phyloP scores from a whole-genome alignment of 768 basidiomycete species.

The Mycena maculata region DNA sequence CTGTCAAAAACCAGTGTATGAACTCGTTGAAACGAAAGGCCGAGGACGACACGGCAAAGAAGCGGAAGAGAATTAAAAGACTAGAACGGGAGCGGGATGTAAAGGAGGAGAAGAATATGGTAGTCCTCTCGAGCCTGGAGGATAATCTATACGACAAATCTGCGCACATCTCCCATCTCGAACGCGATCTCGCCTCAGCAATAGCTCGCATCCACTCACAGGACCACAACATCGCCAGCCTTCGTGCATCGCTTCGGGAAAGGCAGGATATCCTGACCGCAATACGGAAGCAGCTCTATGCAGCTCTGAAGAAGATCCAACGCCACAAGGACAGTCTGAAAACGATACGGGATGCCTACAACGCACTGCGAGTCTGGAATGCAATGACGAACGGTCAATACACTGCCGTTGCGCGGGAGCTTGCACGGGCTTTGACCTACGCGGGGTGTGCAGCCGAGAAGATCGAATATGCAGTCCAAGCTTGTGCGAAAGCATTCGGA shows the following conservation, averaged over 20 bases:
- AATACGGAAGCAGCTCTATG: not conserved
- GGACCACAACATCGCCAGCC: not conserved
- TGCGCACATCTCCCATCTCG: not conserved
- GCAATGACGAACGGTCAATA: not conserved
- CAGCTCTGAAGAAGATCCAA: not conserved
- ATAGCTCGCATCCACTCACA: not conserved
- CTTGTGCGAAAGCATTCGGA: slow-evolving; percentile 7
- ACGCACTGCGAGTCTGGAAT: not conserved
- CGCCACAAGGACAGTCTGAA: not conserved
- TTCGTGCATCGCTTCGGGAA: not conserved
- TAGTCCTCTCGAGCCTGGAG: not conserved
- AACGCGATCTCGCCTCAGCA: not conserved
- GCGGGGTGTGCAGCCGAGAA: slow-evolving; percentile 18
- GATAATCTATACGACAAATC: not conserved
- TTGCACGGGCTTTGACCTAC: not conserved
- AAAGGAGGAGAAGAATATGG: not conserved
- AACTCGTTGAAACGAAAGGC: slow-evolving; percentile 1
- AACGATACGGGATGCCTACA: not conserved
- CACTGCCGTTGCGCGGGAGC: not conserved
- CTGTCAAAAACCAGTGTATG: not conserved
- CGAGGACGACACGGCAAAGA: not conserved
- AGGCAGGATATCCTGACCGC: not conserved
- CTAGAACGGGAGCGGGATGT: not conserved
- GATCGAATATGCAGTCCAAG: slow-evolving; percentile 2
- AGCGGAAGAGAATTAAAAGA: not conserved